Percentiles rank a stretch among this genome's conserved stretches.
These are phyloP conservation scores for Rhododendron williamsianum DNA, from an alignment of 148 eudicot genomes.

Conservation along the genomic window DNA sequence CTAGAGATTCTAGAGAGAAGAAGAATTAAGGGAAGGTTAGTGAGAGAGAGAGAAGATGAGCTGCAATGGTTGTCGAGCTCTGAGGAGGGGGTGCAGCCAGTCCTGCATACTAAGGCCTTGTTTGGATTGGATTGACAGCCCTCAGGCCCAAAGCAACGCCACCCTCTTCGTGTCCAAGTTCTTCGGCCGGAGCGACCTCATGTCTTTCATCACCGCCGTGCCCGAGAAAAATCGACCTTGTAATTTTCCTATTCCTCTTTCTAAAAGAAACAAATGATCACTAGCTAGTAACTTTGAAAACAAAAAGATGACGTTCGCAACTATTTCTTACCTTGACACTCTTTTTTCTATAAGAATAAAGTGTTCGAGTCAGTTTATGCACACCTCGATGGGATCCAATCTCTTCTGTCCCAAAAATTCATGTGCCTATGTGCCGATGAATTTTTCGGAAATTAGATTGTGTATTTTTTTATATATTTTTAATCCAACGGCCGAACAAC, in stretches of 20 bases:
- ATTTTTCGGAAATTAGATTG: too few species aligned
- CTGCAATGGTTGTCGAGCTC: constrained; percentile 69
- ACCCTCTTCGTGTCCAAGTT: constrained; percentile 73
- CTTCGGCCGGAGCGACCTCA: constrained; percentile 71
- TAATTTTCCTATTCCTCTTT: too few species aligned
- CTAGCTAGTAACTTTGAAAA: too few species aligned
- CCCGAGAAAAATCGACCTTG: constrained; percentile 20
- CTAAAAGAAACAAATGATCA: too few species aligned
- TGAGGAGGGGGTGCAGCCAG: constrained; percentile 73
- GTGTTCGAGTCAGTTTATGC: rapidly evolving
- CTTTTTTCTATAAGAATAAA: too few species aligned
- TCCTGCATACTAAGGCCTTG: constrained; percentile 49
- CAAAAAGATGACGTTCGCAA: too few species aligned
- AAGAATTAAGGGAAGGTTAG: not conserved
- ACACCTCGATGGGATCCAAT: rapidly evolving
- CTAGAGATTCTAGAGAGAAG: not conserved
- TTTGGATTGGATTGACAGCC: constrained; percentile 50
- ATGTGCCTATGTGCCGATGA: too few species aligned
- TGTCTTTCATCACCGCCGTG: constrained; percentile 66
- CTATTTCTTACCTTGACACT: too few species aligned
- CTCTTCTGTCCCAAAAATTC: too few species aligned
- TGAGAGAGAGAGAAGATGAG: constrained; percentile 38
- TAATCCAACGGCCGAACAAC: too few species aligned
- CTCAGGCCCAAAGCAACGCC: constrained; percentile 66
- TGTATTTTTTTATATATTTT: too few species aligned